A percentile compares a stretch with the other conserved stretches of the same genome.
phyloP scores from a whole-genome alignment of 2,329 filamentous ascomycete species.

The Neofusicoccum laricinum region DNA sequence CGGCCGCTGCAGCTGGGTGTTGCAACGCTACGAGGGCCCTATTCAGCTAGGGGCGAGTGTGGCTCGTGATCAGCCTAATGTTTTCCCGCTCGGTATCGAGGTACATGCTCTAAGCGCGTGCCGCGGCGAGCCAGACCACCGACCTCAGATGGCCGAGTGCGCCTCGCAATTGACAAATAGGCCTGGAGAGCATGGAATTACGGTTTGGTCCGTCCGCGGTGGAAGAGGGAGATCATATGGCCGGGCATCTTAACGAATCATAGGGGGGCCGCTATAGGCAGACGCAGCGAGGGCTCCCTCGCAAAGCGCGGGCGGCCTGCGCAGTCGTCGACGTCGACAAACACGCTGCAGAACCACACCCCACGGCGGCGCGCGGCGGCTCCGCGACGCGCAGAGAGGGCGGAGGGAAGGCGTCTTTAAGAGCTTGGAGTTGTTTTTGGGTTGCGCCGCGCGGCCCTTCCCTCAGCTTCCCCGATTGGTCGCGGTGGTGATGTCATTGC shows the following conservation, averaged over 20 bases:
- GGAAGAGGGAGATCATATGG: neutral
- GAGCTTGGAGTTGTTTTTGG: neutral
- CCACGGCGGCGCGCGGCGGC: too few species aligned
- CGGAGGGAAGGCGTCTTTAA: neutral
- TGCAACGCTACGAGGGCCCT: neutral
- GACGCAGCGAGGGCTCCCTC: neutral
- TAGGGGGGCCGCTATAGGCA: neutral
- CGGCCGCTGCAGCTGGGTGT: neutral
- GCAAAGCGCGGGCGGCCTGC: neutral
- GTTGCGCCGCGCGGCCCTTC: conserved; percentile 8
- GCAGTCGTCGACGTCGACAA: neutral
- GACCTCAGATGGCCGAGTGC: neutral
- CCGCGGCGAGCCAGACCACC: neutral
- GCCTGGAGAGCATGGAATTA: neutral
- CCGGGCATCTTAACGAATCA: neutral
- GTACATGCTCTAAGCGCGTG: neutral
- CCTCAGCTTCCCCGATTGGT: neutral
- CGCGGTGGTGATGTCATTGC: conserved; percentile 8
- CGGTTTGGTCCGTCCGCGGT: neutral
- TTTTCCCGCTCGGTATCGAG: neutral
- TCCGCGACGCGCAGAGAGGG: neutral
- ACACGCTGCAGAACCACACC: neutral
- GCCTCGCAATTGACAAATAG: neutral
- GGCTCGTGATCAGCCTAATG: conserved; percentile 5
- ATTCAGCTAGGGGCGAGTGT: neutral